Conservation (phyloP, 2,329 filamentous ascomycete species). For the Raffaelea ambrosiae region DNA sequence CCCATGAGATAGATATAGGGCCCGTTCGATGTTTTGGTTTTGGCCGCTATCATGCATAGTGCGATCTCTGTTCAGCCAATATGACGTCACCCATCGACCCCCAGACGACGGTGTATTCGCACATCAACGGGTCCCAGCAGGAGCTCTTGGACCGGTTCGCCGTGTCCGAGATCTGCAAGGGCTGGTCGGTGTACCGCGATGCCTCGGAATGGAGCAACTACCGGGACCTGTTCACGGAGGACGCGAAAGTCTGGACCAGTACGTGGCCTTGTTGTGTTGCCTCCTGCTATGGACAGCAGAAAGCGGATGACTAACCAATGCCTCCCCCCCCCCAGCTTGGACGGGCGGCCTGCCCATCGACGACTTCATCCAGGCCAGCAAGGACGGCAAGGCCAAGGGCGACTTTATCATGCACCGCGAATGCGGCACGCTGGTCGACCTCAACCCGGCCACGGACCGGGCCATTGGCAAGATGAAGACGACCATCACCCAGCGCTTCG, state of each 20-base stretch:
- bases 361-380: background rate
- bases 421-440: constrained; percentile 16
- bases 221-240: background rate
- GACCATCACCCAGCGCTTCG: constrained; percentile 43
- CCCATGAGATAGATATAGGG: no score
- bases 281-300: background rate
- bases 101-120: background rate
- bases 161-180: constrained; percentile 1
- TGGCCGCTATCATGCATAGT: no score
- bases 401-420: constrained; percentile 37
- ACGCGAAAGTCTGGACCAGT: background rate
- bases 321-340: background rate
- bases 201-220: constrained; percentile 1
- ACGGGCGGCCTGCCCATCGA: background rate
- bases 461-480: constrained; percentile 30
- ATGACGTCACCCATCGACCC: background rate
- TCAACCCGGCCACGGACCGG: constrained; percentile 21
- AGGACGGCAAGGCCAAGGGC: background rate
- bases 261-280: no score
- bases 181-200: constrained; percentile 1
- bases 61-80: no score
- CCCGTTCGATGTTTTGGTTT: no score
- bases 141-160: background rate
- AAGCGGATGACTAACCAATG: background rate
- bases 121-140: background rate